Evolutionary conservation across 2,329 filamentous ascomycete species (phyloP).

Genomic region (Rhinocladiella mackenziei): DNA sequence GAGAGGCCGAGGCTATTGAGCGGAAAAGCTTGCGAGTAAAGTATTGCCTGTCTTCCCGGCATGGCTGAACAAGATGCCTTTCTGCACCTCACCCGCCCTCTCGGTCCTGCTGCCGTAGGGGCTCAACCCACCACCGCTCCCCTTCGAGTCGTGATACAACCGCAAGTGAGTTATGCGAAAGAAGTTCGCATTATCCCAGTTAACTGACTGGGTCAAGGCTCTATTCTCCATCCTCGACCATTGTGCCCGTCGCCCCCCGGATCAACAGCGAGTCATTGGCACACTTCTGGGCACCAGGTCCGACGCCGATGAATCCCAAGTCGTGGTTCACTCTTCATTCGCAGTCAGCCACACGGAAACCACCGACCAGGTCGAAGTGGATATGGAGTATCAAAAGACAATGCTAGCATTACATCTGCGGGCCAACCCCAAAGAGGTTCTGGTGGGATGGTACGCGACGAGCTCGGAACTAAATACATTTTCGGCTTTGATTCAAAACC

Average conservation of each 20-base stretch:
- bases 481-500: constrained; percentile 98
- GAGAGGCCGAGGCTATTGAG: constrained; percentile 21
- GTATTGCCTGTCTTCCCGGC: constrained; percentile 45
- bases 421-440: constrained; percentile 85
- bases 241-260: constrained; percentile 82
- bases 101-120: constrained; percentile 75
- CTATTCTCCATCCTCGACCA: constrained; percentile 75
- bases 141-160: constrained; percentile 89
- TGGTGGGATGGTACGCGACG: constrained; percentile 98
- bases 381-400: constrained; percentile 99
- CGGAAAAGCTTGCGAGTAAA: constrained; percentile 1
- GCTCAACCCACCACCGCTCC: constrained; percentile 83
- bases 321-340: constrained; percentile 93
- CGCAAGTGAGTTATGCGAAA: constrained; percentile 63
- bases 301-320: constrained; percentile 86
- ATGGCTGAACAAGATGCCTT: constrained; percentile 86
- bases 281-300: constrained; percentile 88
- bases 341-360: constrained; percentile 98
- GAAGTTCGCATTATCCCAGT: constrained; percentile 20
- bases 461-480: constrained; percentile 97
- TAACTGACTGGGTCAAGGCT: constrained; percentile 41
- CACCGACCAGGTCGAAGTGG: constrained; percentile 96
- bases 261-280: constrained; percentile 94
- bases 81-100: constrained; percentile 87
- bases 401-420: constrained; percentile 95